Conservation (phyloP, 768 basidiomycete genomes). For the Pulveroboletus sp. region DNA sequence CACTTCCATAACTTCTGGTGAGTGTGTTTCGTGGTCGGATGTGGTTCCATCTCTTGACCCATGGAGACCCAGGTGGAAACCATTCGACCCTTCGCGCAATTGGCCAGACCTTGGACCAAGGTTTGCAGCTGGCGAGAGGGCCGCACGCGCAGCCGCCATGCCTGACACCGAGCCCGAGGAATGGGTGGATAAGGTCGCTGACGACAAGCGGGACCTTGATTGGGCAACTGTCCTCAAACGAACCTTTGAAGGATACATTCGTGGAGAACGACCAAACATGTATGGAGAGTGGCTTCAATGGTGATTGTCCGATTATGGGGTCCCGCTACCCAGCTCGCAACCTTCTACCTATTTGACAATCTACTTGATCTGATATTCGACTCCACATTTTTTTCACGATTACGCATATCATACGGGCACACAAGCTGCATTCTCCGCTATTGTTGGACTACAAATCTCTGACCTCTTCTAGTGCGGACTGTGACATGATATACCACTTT, state of each 20-base stretch:
- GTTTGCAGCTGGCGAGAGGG: conserved; percentile 72
- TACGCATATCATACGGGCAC: conserved; percentile 27
- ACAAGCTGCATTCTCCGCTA: conserved; percentile 24
- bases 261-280: conserved; percentile 91
- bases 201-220: conserved; percentile 77
- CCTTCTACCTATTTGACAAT: conserved; percentile 22
- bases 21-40: conserved; percentile 18
- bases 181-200: conserved; percentile 42
- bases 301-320: conserved; percentile 29
- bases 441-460: conserved; percentile 31
- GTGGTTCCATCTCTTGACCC: neutral
- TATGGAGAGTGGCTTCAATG: conserved; percentile 80
- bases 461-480: conserved; percentile 23
- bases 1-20: conserved; percentile 95
- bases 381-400: conserved; percentile 23
- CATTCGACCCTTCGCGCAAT: conserved; percentile 90
- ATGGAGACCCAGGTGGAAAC: conserved; percentile 73
- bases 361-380: conserved; percentile 28
- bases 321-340: conserved; percentile 5
- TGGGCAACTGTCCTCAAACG: conserved; percentile 96
- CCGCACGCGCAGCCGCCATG: conserved; percentile 47
- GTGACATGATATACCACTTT: conserved; percentile 29
- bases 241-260: conserved; percentile 89
- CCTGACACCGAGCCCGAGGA: conserved; percentile 33
- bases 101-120: conserved; percentile 89